These are phyloP conservation scores for Corylus avellana DNA, from an alignment of 306 rosid species.

Conservation along the genomic window DNA sequence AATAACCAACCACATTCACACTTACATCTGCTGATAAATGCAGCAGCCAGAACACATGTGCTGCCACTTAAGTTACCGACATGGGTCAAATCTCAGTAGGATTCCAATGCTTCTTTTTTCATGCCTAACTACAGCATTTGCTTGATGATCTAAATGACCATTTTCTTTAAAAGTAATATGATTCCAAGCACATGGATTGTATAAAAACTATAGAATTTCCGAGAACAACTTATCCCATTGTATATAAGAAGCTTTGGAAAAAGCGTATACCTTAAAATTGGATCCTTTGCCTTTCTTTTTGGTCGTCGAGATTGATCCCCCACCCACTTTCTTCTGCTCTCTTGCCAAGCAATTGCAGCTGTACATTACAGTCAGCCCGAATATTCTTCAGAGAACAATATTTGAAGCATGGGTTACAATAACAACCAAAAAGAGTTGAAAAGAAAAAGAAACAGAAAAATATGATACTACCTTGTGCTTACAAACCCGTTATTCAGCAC, in stretches of 20 bases:
- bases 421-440: not conserved
- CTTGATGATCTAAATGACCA: not conserved
- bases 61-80: not conserved
- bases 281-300: slow-evolving; percentile 66
- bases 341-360: slow-evolving; percentile 88
- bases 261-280: slow-evolving; percentile 70
- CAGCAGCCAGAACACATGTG: not conserved
- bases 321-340: slow-evolving; percentile 81
- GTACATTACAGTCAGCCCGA: slow-evolving; percentile 34
- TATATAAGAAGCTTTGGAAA: not conserved
- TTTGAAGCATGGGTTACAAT: not conserved
- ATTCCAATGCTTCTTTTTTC: not conserved
- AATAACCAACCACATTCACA: not conserved
- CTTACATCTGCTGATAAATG: not conserved
- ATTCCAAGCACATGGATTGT: not conserved
- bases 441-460: not conserved
- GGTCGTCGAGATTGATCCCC: slow-evolving; percentile 61
- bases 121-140: no score
- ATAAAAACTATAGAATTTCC: not conserved
- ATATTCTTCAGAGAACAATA: slow-evolving; percentile 13
- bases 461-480: not conserved
- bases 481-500: not conserved
- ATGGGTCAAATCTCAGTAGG: not conserved
- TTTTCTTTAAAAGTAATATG: not conserved
- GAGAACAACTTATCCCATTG: slow-evolving; percentile 7